Percentiles rank a stretch among this genome's conserved stretches.
These are phyloP conservation scores for Boechera retrofracta DNA, from an alignment of 345 rosid species.

Conservation along the genomic window DNA sequence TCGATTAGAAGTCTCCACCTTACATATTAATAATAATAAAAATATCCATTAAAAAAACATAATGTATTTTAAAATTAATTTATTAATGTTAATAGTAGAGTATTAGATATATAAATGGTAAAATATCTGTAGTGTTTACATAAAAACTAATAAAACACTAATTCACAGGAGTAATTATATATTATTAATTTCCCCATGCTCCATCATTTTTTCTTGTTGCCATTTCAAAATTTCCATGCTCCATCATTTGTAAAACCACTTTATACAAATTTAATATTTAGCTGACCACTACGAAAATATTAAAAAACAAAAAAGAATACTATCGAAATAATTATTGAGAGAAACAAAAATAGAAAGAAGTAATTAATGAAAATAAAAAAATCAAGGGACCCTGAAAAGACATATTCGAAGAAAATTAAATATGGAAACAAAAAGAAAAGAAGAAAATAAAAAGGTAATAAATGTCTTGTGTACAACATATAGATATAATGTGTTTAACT, in stretches of 20 bases:
- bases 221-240: background rate
- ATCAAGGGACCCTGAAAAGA: conserved; percentile 27
- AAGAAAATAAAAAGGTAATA: conserved; percentile 11
- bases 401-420: conserved; percentile 7
- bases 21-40: background rate
- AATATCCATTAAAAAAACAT: background rate
- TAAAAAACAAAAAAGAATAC: background rate
- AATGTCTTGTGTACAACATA: conserved; percentile 3
- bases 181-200: background rate
- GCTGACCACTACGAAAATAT: conserved; percentile 17
- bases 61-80: background rate
- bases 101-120: background rate
- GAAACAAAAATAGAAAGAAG: background rate
- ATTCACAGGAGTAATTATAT: background rate
- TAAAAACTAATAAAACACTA: background rate
- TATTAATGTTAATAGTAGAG: background rate
- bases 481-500: background rate
- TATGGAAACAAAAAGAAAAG: background rate
- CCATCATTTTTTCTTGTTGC: background rate
- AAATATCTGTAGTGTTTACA: background rate
- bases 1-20: background rate
- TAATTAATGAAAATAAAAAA: conserved; percentile 18
- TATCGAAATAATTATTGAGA: background rate
- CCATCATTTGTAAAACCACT: background rate
- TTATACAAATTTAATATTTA: background rate